These are phyloP conservation scores for Leavenworthia alabamica DNA, from an alignment of 345 rosid species.

Conservation along the genomic window DNA sequence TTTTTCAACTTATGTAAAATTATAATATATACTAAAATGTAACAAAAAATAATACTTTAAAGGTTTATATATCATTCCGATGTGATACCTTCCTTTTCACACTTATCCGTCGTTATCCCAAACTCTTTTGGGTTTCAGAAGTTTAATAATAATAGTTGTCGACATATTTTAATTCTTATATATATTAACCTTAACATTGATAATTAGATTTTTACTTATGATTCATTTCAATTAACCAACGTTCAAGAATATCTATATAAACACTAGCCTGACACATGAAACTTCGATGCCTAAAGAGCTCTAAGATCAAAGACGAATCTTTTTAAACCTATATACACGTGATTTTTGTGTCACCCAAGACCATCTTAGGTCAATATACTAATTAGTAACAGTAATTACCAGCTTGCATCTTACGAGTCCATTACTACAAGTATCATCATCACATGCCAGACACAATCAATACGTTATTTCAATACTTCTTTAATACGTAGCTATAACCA, in stretches of 20 bases:
- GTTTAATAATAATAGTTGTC: not conserved
- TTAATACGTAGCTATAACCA: constrained; percentile 13
- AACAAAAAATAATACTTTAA: too few relatives aligned
- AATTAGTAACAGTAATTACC: constrained; percentile 16
- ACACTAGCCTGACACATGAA: constrained; percentile 31
- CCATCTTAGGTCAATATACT: constrained; percentile 20
- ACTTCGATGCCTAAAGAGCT: constrained; percentile 33
- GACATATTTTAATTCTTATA: not conserved
- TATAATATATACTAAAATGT: too few relatives aligned
- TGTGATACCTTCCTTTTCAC: not conserved
- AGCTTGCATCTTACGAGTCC: constrained; percentile 26
- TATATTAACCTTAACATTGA: not conserved
- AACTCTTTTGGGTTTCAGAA: not conserved
- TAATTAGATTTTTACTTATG: not conserved
- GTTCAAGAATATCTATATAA: not conserved
- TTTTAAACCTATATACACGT: constrained; percentile 24
- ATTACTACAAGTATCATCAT: constrained; percentile 10
- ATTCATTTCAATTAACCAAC: not conserved
- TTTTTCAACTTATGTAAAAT: too few relatives aligned
- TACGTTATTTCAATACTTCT: constrained; percentile 12
- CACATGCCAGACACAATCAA: constrained; percentile 30
- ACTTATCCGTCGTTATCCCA: not conserved
- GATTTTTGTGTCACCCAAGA: constrained; percentile 29
- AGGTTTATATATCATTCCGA: not conserved
- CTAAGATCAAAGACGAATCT: constrained; percentile 28